phyloP scores from a whole-genome alignment of 768 basidiomycete genomes.

The Serendipita sp. region DNA sequence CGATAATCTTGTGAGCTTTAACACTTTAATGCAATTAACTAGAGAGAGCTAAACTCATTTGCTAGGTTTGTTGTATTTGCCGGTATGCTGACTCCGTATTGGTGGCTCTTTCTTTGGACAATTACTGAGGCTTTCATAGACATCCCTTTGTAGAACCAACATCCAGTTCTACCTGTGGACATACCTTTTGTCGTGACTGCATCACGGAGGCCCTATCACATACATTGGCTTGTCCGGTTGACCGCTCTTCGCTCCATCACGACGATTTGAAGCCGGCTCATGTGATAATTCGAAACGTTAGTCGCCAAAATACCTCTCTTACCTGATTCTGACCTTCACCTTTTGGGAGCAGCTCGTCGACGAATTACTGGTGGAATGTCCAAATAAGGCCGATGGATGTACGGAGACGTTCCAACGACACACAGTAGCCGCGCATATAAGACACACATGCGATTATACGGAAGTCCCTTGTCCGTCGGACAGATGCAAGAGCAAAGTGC shows the following conservation, averaged over 20 bases:
- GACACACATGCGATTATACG: conserved; percentile 41
- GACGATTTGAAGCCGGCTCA: conserved; percentile 50
- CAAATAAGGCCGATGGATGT: conserved; percentile 44
- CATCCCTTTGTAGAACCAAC: conserved; percentile 62
- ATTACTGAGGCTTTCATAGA: conserved; percentile 20
- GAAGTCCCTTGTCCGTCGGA: conserved; percentile 34
- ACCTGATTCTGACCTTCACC: background rate
- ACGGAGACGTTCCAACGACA: conserved; percentile 48
- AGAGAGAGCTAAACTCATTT: conserved; percentile 8
- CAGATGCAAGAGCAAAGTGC: conserved; percentile 28
- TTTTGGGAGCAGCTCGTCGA: conserved; percentile 49
- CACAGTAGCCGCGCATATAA: conserved; percentile 43
- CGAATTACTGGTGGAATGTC: conserved; percentile 61
- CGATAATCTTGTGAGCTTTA: conserved; percentile 43
- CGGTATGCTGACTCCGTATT: conserved; percentile 24
- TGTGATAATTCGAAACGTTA: conserved; percentile 58
- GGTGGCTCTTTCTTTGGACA: conserved; percentile 5
- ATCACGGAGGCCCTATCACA: conserved; percentile 52
- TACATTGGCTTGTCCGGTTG: conserved; percentile 66
- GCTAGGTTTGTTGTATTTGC: conserved; percentile 64
- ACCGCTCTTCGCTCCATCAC: conserved; percentile 48
- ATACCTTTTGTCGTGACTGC: conserved; percentile 79
- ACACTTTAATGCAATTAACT: background rate
- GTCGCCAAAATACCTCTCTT: conserved; percentile 16
- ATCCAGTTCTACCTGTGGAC: conserved; percentile 57